Base-by-base conservation (phyloP, 495 filamentous ascomycete species). In the Penicillium antarcticum region DNA sequence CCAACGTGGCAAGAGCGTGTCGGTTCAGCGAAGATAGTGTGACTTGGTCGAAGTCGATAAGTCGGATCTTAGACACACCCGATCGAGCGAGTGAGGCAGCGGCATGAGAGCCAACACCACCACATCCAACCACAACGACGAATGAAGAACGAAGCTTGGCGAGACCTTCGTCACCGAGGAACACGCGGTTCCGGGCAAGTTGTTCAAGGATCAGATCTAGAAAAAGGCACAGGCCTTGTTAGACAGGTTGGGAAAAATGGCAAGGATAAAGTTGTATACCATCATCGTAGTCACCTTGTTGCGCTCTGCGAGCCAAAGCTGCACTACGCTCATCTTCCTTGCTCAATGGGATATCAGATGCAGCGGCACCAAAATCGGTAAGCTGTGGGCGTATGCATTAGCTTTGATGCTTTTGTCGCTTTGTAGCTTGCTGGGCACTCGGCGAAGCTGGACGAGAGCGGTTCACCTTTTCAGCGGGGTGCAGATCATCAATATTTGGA, bases 31-130 rank as follows among this genome's bases (percentile, higher is more conserved):
- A 92, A 42, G 88, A 94, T 3, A 99, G 78, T 0, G 91, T 92
- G 21, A 97, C 95, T 77, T 99, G 94, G 70, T 99, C 94, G 63
- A 99, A 99, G 66, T 99, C 94, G 56, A 99, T 86, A 21, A 99
- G 80, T 2, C 95, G 87, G 45, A 99, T 81, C 46, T 83, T 85
- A 26, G 85, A 81, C 16, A 95, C 90, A 17, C 94, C 95, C 1
- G 91, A 96, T 19, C 94, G 87, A 6, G 92, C 83, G 13, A 99
- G 80, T 16, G 95, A 87, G 3, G 90, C 84, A 10, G 86, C 82
- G 36, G 89, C 89, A 73, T 97, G 95, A 1, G 91, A 96, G 48
- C 94, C 94, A 7, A 99, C 94, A 23, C 94, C 94, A 47, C 94
- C 94, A 58, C 90, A 92, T 10, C 94, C 94, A 34, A 99, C 89